Evolutionary conservation across 768 basidiomycete genomes (phyloP).

Genomic region (Coprinopsis marcescibilis): DNA sequence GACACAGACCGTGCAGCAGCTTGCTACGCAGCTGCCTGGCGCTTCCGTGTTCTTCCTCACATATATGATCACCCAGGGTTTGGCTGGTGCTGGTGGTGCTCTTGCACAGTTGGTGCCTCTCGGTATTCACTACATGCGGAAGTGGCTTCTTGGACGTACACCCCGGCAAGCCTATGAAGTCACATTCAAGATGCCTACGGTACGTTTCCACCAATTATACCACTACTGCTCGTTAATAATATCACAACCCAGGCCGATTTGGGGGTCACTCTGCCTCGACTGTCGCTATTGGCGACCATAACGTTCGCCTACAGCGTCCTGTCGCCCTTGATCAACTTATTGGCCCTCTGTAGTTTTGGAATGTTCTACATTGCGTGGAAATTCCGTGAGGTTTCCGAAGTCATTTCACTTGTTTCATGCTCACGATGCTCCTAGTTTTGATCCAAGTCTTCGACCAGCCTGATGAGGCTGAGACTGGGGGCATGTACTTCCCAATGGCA

Average conservation of each 20-base stretch:
- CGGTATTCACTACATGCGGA: conserved; percentile 52
- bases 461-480: conserved; percentile 42
- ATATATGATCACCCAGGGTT: conserved; percentile 51
- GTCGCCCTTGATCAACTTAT: conserved; percentile 59
- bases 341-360: conserved; percentile 55
- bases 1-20: conserved; percentile 33
- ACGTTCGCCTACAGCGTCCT: conserved; percentile 56
- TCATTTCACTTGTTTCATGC: not conserved
- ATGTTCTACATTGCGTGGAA: conserved; percentile 60
- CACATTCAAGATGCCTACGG: conserved; percentile 50
- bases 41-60: conserved; percentile 61
- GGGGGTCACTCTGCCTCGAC: conserved; percentile 40
- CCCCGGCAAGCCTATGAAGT: conserved; percentile 56
- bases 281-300: conserved; percentile 49
- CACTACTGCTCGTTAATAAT: not conserved
- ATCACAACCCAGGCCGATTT: conserved; percentile 37
- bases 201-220: not conserved
- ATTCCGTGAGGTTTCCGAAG: conserved; percentile 32
- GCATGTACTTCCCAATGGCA: conserved; percentile 40
- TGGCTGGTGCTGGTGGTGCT: conserved; percentile 46
- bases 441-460: conserved; percentile 50
- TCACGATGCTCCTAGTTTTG: conserved; percentile 28
- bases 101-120: conserved; percentile 51
- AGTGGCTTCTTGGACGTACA: conserved; percentile 64
- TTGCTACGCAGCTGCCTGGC: conserved; percentile 47